A percentile compares a stretch with the other conserved stretches of the same genome.
Conservation (phyloP, 176 grass and related monocot species). For the Saccharum officinarum region DNA sequence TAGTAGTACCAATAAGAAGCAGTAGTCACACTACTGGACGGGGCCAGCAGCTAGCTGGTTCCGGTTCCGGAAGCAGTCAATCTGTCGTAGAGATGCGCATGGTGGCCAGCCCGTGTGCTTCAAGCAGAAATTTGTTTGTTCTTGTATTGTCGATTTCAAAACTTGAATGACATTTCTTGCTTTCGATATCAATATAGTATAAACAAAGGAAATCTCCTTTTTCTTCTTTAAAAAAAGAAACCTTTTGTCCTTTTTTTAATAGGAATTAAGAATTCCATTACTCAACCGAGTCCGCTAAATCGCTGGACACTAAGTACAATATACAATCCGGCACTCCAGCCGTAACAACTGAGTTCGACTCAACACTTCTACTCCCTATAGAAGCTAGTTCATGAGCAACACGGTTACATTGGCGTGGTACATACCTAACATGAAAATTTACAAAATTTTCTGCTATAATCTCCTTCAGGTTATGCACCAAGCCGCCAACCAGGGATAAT, state of each 20-base stretch:
- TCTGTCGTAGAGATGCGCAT: background rate
- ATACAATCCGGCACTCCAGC: too few species aligned
- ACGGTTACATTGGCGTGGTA: too few species aligned
- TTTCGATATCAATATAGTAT: background rate
- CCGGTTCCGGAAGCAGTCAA: background rate
- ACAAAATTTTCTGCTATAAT: too few species aligned
- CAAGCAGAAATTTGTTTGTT: background rate
- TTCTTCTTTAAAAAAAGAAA: background rate
- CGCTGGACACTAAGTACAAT: too few species aligned
- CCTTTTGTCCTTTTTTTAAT: background rate
- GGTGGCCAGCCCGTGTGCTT: background rate
- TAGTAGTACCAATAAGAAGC: conserved; percentile 33
- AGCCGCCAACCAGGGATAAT: too few species aligned
- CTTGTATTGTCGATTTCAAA: background rate
- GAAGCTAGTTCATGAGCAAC: too few species aligned
- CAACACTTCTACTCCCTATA: too few species aligned
- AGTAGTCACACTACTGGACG: background rate
- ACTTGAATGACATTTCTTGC: background rate
- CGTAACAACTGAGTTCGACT: too few species aligned
- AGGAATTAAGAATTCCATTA: too few species aligned
- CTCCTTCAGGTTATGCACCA: too few species aligned
- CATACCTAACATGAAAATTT: too few species aligned
- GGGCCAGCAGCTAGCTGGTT: background rate
- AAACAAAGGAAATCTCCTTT: background rate
- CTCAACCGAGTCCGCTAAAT: too few species aligned